A percentile compares a stretch with the other conserved stretches of the same genome.
Evolutionary conservation across 2,329 filamentous ascomycete species (phyloP).

Genomic region (Monosporascus sp.): DNA sequence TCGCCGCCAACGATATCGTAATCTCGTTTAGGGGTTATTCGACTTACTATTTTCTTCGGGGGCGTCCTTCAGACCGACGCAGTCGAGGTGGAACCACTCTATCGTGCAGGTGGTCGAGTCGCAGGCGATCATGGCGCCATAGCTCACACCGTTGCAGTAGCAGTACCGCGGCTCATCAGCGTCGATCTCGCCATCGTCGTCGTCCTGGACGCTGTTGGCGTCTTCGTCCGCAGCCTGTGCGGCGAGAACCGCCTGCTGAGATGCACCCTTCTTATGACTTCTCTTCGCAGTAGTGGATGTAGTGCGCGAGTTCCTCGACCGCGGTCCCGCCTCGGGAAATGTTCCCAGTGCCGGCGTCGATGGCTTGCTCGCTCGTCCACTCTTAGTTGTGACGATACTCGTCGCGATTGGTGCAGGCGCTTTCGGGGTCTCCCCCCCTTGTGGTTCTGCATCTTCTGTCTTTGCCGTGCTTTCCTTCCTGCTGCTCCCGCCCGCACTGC

Average conservation of each 20-base stretch:
- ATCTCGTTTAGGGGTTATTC: not conserved
- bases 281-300: conserved; percentile 38
- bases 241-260: conserved; percentile 20
- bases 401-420: conserved; percentile 31
- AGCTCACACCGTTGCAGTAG: conserved; percentile 75
- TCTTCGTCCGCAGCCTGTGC: conserved; percentile 34
- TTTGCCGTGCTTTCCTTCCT: conserved; percentile 40
- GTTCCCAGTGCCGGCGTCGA: conserved; percentile 57
- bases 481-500: conserved; percentile 23
- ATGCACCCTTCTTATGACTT: conserved; percentile 55
- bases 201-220: conserved; percentile 35
- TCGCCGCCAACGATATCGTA: conserved; percentile 1
- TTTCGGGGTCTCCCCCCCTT: conserved; percentile 35
- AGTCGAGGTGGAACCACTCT: conserved; percentile 82
- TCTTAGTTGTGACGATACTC: conserved; percentile 52
- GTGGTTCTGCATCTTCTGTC: conserved; percentile 41
- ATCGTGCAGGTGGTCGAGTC: conserved; percentile 67
- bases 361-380: conserved; percentile 60
- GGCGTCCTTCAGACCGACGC: conserved; percentile 72
- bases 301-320: conserved; percentile 50
- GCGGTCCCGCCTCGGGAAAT: conserved; percentile 49
- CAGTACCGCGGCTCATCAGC: conserved; percentile 71
- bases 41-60: conserved; percentile 69
- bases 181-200: conserved; percentile 57
- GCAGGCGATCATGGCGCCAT: conserved; percentile 80